Base-by-base conservation (phyloP, 2,329 filamentous ascomycete genomes). In the Penicillium fuscoglaucum region DNA sequence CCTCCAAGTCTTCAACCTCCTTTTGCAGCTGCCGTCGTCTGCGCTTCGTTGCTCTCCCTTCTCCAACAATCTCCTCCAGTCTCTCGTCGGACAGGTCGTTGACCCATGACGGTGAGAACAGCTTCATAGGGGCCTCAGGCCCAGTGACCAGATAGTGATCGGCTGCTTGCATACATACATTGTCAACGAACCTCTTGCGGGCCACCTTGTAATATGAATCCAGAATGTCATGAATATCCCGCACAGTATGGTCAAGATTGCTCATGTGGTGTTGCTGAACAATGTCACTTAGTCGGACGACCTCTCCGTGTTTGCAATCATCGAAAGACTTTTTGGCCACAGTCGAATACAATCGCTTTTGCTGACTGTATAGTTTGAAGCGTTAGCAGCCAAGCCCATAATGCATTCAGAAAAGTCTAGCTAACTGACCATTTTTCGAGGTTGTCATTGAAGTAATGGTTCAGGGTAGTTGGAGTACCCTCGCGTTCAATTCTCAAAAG, bases 131-230 rank as follows among this genome's bases (percentile, higher is more conserved):
- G 6, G 82, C 82, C 0, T 77, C 62, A 0, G 77, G 66, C 0
- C 82, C 80, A 2, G 72, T 74, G 0, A 89, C 71, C 0, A 90
- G 76, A 57, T 78, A 78, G 64, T 85, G 72, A 45, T 83, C 80
- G 1, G 84, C 74, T 0, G 80, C 83, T 60, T 89, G 87, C 59
- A 81, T 80, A 64, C 79, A 85, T 1, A 90, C 70, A 3, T 77
- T 81, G 65, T 90, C 88, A 2, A 88, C 80, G 57, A 90, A 88
- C 0, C 86, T 82, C 64, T 83, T 83, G 8, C 77, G 77, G 0
- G 85, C 78, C 1, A 88, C 81, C 29, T 83, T 79, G 74, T 90
- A 90, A 71, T 87, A 90, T 2, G 82, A 78, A 31, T 79, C 70
- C 0, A 90, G 76, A 0, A 83, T 82, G 58, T 90, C 83, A 53